Conservation (phyloP, 176 grass and related monocot species). For the Zea mays region Zm-B73-REFERENCE-NAM-5.0 NC_050096.1:277479501-277480000, state of each 20-base stretch:
- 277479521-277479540: background rate
- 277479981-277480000: background rate
- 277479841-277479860: background rate
- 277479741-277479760: conserved; percentile 47
- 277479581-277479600: conserved; percentile 31
- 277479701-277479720: background rate
- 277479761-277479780: background rate
- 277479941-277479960: conserved; percentile 29
- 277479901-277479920: no score
- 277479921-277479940: conserved; percentile 5
- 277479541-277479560: conserved; percentile 1
- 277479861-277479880: background rate
- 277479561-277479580: conserved; percentile 26
- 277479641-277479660: background rate
- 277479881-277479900: background rate
- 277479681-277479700: no score
- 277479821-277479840: conserved; percentile 11
- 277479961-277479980: background rate
- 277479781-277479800: background rate
- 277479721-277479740: conserved; percentile 9
- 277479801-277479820: background rate
- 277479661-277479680: background rate
- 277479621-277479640: background rate
- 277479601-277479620: conserved; percentile 8
- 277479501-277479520: conserved; percentile 30